Evolutionary conservation across 129 eudicot species (phyloP).

Genomic region (Centella asiatica): DNA sequence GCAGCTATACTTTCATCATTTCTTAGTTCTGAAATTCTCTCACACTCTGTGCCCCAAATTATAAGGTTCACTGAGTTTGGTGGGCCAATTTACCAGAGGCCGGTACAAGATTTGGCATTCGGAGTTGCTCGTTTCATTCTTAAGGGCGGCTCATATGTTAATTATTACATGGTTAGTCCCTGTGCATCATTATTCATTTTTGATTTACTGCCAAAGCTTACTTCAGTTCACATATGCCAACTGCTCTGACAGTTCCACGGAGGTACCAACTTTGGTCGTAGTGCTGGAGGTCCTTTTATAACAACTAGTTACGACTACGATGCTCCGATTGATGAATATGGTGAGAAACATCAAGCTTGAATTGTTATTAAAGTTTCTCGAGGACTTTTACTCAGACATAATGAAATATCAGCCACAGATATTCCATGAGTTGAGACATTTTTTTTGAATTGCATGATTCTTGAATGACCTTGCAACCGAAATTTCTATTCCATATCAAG

Average conservation of each 20-base stretch:
- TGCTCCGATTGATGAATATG: conserved; percentile 98
- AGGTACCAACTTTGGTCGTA: conserved; percentile 94
- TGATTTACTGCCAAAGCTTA: neutral
- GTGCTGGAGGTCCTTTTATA: conserved; percentile 87
- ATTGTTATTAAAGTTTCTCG: neutral
- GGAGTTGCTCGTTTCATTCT: conserved; percentile 86
- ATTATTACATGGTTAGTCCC: conserved; percentile 85
- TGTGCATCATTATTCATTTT: neutral
- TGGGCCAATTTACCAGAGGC: conserved; percentile 57
- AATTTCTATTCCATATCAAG: neutral
- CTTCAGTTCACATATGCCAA: neutral
- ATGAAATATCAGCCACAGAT: neutral
- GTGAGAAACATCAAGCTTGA: conserved; percentile 24
- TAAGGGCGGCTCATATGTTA: conserved; percentile 75
- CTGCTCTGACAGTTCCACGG: conserved; percentile 68
- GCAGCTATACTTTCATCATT: neutral
- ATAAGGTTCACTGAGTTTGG: conserved; percentile 90
- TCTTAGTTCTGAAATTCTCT: conserved; percentile 6
- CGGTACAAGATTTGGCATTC: conserved; percentile 92
- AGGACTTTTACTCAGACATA: neutral
- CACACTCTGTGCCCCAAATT: neutral
- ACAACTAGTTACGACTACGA: conserved; percentile 96
- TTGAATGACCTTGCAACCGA: neutral
- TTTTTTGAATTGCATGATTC: neutral
- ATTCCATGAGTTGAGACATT: no score